Evolutionary conservation across 2,329 filamentous ascomycete species (phyloP).

Genomic region (Cytospora schulzeri): DNA sequence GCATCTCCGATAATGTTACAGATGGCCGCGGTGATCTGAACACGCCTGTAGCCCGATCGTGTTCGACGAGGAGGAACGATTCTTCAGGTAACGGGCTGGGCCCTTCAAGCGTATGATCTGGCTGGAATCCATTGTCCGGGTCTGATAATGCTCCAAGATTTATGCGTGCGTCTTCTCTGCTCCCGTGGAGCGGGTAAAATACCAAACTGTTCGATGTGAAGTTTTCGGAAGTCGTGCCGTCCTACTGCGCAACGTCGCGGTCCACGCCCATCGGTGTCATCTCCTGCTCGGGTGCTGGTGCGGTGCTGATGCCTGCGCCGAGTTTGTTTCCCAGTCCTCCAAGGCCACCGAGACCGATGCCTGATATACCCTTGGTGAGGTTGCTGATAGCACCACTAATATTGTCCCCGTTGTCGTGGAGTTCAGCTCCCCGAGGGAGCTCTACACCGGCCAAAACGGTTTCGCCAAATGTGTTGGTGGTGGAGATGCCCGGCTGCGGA

Average conservation of each 20-base stretch:
- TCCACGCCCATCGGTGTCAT: slow-evolving; percentile 23
- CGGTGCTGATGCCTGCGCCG: neutral
- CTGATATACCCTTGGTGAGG: slow-evolving; percentile 17
- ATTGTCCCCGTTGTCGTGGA: neutral
- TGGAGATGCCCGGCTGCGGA: slow-evolving; percentile 37
- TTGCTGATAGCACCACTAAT: slow-evolving; percentile 3
- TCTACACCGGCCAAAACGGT: slow-evolving; percentile 26
- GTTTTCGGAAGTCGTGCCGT: slow-evolving; percentile 26
- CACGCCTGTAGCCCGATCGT: slow-evolving; percentile 18
- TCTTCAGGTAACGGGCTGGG: neutral
- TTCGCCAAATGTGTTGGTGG: slow-evolving; percentile 23
- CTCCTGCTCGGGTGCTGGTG: slow-evolving; percentile 15
- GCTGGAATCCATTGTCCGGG: neutral
- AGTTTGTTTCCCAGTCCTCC: slow-evolving; percentile 1
- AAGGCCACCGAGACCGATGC: slow-evolving; percentile 11
- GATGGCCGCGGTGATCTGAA: slow-evolving; percentile 26
- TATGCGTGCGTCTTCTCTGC: neutral
- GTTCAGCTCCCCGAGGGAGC: slow-evolving; percentile 8
- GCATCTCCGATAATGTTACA: slow-evolving; percentile 20
- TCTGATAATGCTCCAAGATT: neutral
- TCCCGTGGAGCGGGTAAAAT: neutral
- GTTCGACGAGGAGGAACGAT: slow-evolving; percentile 14
- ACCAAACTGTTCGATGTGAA: slow-evolving; percentile 11
- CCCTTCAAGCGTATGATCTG: neutral
- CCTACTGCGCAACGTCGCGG: slow-evolving; percentile 26